A percentile compares a stretch with the other conserved stretches of the same genome.
Evolutionary conservation across 768 basidiomycete species (phyloP).

Genomic region (Rhodosporidiobolus odoratus): DNA sequence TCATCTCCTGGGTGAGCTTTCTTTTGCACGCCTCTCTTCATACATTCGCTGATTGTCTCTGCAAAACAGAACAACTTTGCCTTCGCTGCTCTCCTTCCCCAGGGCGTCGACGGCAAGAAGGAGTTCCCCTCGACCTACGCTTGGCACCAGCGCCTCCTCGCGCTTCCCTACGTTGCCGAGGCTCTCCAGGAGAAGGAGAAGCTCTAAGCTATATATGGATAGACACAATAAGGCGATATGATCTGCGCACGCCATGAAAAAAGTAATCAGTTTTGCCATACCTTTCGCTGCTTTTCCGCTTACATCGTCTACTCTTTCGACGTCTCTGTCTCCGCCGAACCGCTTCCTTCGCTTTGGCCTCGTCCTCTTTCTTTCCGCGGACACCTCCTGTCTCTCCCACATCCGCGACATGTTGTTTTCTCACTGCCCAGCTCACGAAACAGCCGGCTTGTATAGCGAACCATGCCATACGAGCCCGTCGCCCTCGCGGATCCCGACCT

Average conservation of each 20-base stretch:
- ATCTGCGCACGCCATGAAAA: too few relatives aligned
- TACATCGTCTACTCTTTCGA: too few relatives aligned
- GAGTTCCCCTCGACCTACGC: conserved; percentile 18
- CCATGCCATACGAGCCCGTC: too few relatives aligned
- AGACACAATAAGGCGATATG: conserved; percentile 7
- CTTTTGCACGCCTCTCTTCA: not conserved
- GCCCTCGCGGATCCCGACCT: too few relatives aligned
- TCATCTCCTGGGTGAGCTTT: conserved; percentile 16
- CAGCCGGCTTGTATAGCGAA: too few relatives aligned
- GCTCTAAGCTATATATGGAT: not conserved
- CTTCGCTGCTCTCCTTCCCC: conserved; percentile 23
- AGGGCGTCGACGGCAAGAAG: conserved; percentile 20
- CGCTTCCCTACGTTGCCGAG: conserved; percentile 26
- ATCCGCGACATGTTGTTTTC: too few relatives aligned
- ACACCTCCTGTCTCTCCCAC: too few relatives aligned
- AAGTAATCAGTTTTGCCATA: too few relatives aligned
- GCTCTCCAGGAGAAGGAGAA: conserved; percentile 22
- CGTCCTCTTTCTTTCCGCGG: too few relatives aligned
- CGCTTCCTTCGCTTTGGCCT: too few relatives aligned
- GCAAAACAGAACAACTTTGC: conserved; percentile 23
- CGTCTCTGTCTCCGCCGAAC: too few relatives aligned
- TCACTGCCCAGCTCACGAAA: too few relatives aligned
- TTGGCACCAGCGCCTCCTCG: conserved; percentile 23
- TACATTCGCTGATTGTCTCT: not conserved
- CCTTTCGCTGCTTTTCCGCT: not conserved